Base-by-base conservation (phyloP, 2,329 filamentous ascomycete species). In the Trematosphaeria pertusa region DNA sequence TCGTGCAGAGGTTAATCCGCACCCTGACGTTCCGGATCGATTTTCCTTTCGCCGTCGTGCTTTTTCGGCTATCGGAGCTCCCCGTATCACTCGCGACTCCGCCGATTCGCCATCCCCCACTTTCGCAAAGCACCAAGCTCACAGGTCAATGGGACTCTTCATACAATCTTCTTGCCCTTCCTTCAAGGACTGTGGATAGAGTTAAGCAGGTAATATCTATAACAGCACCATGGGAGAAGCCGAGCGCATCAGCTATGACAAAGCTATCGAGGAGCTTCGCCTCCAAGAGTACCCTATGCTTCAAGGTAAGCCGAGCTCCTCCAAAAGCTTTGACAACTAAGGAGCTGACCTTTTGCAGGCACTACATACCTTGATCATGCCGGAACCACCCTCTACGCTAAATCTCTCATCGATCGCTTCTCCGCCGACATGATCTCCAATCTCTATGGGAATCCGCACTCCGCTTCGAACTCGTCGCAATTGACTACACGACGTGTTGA, bases 401-500 rank as follows among this genome's bases (percentile, higher is more conserved):
- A 88, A 69, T 91, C 89, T 21, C 74, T 94, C 18, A 86, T 97
- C 70, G 87, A 93, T 56, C 78, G 76, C 18, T 96, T 96, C 72
- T 84, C 89, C 7, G 71, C 75, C n/a, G 89, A 94, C 49, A 87
- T 97, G 81, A 86, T 87, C 19, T 78, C 82, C 3, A 88, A 86
- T 59, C 77, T 97, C 0, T 91, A 92, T 58, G 93, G 92, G 28
- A 97, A 97, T 54, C 93, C 93, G 0, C 93, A 97, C 72, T 97
- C 93, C 0, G 87, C 85, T 38, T 96, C 92, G 2, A 76, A 81
- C 11, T 87, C 91, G 2, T 96, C 93, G 0, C 90, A 94, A 63
- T 78, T 86, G 22, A 87, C 89, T 0, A 87, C 88, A 0, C 79
- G 81, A 1, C 81, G 87, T 5, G 84, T 96, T 46, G 91, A 96